Evolutionary conservation across 2,329 filamentous ascomycete genomes (phyloP).

Genomic region (Penicillium digitatum): DNA sequence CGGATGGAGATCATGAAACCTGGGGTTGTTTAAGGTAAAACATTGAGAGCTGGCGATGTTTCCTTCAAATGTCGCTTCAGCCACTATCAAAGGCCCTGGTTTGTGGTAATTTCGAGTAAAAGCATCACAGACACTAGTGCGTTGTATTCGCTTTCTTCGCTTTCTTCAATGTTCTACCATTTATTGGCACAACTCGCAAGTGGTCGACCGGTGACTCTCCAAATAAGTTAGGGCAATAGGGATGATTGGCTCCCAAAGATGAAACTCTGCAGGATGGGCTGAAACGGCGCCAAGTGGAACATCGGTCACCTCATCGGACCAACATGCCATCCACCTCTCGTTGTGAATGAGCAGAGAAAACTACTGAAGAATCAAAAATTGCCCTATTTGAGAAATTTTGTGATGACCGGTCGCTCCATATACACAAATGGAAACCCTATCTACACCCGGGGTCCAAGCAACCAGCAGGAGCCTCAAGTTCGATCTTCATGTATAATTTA

Average conservation of each 20-base stretch:
- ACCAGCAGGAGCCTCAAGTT: background rate
- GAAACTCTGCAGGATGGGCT: conserved; percentile 1
- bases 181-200: background rate
- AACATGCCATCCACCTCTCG: too few species aligned
- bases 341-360: too few species aligned
- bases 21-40: background rate
- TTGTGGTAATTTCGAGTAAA: background rate
- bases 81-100: background rate
- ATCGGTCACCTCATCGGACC: background rate
- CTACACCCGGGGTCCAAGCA: background rate
- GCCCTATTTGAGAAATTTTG: background rate
- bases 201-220: background rate
- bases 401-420: background rate
- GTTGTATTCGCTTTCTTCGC: background rate
- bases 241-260: background rate
- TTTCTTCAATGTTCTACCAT: background rate
- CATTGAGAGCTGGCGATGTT: background rate
- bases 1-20: conserved; percentile 1
- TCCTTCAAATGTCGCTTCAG: background rate
- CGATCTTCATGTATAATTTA: background rate
- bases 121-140: too few species aligned
- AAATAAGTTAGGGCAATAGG: background rate
- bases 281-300: background rate
- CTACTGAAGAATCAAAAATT: background rate
- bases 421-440: background rate